Evolutionary conservation across 441 rosid genomes (phyloP), one percentile per base, ranked within the genome.

Genomic region (Raphanus hybrid): DNA sequence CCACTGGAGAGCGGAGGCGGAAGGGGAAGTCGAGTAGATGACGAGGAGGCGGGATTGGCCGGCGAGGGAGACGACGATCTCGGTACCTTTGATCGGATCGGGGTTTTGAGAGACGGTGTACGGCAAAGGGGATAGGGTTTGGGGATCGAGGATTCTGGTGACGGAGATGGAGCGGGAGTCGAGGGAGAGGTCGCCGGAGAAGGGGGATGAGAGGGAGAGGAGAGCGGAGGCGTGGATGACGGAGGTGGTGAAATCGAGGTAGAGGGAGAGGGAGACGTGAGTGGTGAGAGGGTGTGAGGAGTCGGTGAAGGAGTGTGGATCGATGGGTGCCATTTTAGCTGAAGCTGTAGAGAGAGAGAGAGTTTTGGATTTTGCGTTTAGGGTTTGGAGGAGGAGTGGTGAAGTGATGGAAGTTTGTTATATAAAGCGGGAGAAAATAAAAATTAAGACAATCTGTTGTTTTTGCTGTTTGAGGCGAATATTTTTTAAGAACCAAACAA

Each of bases 1-100:
- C 99, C 99, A 94, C 12, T 94, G 96, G 71, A 94, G 97, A 2
- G 98, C 98, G 1, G 98, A 89, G 7, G 98, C 91, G 5, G 87
- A 74, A 0, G 92, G 85, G 5, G 97, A 84, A 43, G 94, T 90
- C 48, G 95, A 86, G 84, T 71, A 92, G 68, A 87, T 45, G 52
- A 92, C 6, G 14, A 89, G 82, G 45, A 92, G 1, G 0, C 87
- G 86, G 35, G 89, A 80, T 6, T 83, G 87, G 75, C 70, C 69
- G 10, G 87, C 69, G 37, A 92, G 95, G 5, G 80, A 6, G 55
- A 92, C 75, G 72, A 84, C 8, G 35, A 94, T 82, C 26, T 60
- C 84, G 58, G 71, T 69, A 69, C 98, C 99, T 16, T 78, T 86
- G 84, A 92, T 70, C 9, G 85, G 84, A 78, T 91, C 90, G 3